Base-by-base conservation (phyloP, 352 stramenopile genomes). In the Globisporangium orthogonon region DNA sequence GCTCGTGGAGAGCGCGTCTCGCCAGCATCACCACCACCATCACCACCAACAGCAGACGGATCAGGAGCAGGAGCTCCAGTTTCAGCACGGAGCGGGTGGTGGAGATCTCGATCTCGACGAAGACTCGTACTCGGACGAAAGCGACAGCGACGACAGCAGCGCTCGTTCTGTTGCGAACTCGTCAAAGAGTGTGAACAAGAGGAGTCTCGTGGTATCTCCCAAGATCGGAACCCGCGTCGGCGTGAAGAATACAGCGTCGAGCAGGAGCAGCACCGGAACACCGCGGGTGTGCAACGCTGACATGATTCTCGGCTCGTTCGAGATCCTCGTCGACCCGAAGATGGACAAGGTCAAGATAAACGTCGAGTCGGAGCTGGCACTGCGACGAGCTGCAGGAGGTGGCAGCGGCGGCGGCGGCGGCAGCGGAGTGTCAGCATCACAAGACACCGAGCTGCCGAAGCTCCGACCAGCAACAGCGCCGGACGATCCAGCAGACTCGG, bases 321-420 rank as follows among this genome's bases (percentile, higher is more conserved):
- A 79, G 57, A 55, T 83, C 14, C 59, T 90, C n/a, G 61, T 65
- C 28, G 80, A 87, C 57, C 58, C 68, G 2, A 65, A 62, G 30
- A 66, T 73, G 44, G 77, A 86, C 39, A 89, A 89, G 33, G 70
- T 86, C 28, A 69, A 70, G 37, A 57, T 89, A 10, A 82, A 86
- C 37, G 62, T 89, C 33, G 79, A 87, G 2, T 67, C 62, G 4
- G 79, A 87, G 52, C 66, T 89, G 10, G 74, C 71, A 23, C 50
- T 66, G 28, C 61, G 73, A 4, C 57, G 68, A 13, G 56, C 61
- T 10, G 28, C 60, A 15, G 70, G 60, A 2, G 49, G 62, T 6
- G 49, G 54, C 13, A 54, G 50, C 35, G 43, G 52, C 50, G 67
- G 62, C 30, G 7, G 33, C 14, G 35, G 44, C 4, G 33, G 23